Evolutionary conservation across 345 rosid genomes (phyloP), one percentile per base, ranked within the genome.

Genomic region (Abelmoschus esculentus): DNA sequence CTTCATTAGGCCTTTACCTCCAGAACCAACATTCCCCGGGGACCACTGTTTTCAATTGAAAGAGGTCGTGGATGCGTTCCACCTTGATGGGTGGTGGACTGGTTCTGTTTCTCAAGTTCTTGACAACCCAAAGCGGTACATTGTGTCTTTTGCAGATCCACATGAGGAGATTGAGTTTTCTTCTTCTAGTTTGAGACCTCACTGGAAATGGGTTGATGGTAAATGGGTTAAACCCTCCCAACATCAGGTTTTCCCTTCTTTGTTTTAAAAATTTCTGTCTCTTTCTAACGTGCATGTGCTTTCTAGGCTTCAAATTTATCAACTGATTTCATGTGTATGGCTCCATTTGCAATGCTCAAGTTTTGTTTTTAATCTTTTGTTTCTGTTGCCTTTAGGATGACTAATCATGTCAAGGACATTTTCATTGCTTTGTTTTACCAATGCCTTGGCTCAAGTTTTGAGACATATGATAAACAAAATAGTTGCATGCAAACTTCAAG

Each of bases 51-150:
- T 69, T 15, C 26, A 79, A 19, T 61, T 70, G 32, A 28, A 61
- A 13, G 82, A 72, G 17, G 46, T 68, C 2, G 82, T 75, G 26
- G 76, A 79, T 36, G 78, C 69, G 0, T 68, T 34, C 11, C 54
- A 63, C 31, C 67, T 38, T 7, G 79, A 64, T 65, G 79, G 79
- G 14, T 79, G 82, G 79, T 72, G 77, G 74, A n/a, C 38, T 50
- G 82, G 79, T 0, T 70, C 32, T 13, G 74, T 79, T 14, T 19
- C 53, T n/a, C 0, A 69, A 36, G 65, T 69, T 14, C 9, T 17
- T 5, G 7, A 69, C 9, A 54, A 40, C 15, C 31, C 66, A 36
- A 61, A 52, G 3, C 22, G 17, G 13, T 54, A 52, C 38, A 14
- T 15, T 14, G 75, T 73, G 62, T 28, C 40, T 5, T 75, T 79